Base-by-base conservation (phyloP, 2,329 filamentous ascomycete species). In the Penicillium polonicum region DNA sequence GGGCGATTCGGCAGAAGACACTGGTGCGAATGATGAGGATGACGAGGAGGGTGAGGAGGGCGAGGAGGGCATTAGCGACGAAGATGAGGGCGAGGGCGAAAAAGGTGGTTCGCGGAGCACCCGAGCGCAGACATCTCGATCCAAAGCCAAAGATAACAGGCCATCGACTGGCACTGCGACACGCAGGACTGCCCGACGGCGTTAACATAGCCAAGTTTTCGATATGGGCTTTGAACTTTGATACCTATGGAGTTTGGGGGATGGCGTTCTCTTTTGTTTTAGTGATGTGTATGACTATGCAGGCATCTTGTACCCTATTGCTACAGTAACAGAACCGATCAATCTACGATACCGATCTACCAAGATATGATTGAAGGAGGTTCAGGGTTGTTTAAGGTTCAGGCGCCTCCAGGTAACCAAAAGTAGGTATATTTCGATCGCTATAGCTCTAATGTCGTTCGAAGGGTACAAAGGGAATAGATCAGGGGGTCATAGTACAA, bases 21-120 rank as follows among this genome's bases (percentile, higher is more conserved):
- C 72, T 12, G 75, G 62, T 25, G 66, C 57, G 12, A 71, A 76
- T 48, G 76, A 76, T 8, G 74, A 76, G 29, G 73, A 66, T 6
- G 75, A 74, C 9, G 75, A 74, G 31, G 74, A 75, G 33, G 71
- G 66, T 10, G 74, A 75, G 23, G 74, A 75, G 43, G 71, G 65
- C 35, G 75, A 76, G 10, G 76, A 78, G 44, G 70, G 72, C 36
- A 75, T 76, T 35, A 70, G 56, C 6, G 76, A 75, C 1, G 75
- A 76, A 19, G 72, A 53, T 31, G 74, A 72, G 19, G 71, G 64
- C 17, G 74, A 74, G 45, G 69, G 63, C 33, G 72, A 71, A 27
- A 67, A 70, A 23, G 70, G 68, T 10, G 72, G 76, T 3, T 78
- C 74, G 21, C 68, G 73, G 51, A 72, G 70, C 49, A 76, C 74